phyloP scores from a whole-genome alignment of 192 early-diverging fungal species.

The Jimgerdemannia flammicorona region DNA sequence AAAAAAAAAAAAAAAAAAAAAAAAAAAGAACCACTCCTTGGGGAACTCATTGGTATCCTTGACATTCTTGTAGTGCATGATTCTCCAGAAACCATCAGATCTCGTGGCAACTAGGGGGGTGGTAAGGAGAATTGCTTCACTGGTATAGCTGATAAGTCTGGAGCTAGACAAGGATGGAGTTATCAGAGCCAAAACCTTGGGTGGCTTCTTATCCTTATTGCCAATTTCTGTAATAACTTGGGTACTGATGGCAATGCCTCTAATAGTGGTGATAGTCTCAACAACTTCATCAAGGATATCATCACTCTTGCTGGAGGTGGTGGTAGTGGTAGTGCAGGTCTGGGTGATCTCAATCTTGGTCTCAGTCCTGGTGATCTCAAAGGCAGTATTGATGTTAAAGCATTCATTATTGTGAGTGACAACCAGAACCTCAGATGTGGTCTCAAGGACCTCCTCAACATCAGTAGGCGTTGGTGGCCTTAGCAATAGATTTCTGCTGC shows the following conservation, averaged over 20 bases:
- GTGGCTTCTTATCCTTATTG: no score
- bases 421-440: no score
- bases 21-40: constrained; percentile 24
- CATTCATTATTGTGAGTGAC: no score
- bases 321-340: no score
- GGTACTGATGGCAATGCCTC: neutral
- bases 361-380: no score
- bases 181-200: neutral
- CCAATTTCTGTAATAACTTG: neutral
- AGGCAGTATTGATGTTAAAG: no score
- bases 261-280: neutral
- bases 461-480: no score
- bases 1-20: no score
- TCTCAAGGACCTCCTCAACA: no score
- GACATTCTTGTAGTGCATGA: constrained; percentile 18
- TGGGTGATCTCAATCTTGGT: neutral
- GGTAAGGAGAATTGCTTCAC: constrained; percentile 17
- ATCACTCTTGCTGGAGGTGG: neutral
- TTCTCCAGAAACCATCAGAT: constrained; percentile 18
- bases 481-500: no score
- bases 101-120: constrained; percentile 7
- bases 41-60: constrained; percentile 13
- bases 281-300: no score
- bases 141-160: neutral
- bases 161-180: neutral